Evolutionary conservation across 2,329 filamentous ascomycete species (phyloP).

Genomic region (Diaporthe helianthi): DNA sequence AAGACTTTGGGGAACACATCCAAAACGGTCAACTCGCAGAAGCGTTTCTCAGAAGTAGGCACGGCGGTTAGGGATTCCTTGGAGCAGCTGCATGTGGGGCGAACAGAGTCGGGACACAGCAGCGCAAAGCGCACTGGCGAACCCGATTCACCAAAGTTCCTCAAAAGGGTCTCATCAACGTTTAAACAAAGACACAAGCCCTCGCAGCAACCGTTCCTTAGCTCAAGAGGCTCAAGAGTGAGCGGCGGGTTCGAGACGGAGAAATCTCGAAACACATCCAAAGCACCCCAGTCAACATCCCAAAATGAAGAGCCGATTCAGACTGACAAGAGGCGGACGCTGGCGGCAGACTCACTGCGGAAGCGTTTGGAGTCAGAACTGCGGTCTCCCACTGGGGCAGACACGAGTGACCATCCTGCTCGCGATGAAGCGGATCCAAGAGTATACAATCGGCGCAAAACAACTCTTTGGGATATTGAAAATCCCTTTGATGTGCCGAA

Average conservation of each 20-base stretch:
- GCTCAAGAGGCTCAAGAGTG: background rate
- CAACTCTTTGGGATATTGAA: slow-evolving; percentile 13
- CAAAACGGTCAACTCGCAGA: background rate
- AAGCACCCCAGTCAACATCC: background rate
- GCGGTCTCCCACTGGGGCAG: background rate
- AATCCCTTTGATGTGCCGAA: slow-evolving; percentile 15
- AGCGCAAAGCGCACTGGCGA: background rate
- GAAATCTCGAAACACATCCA: background rate
- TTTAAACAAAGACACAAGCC: slow-evolving; percentile 10
- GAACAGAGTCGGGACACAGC: background rate
- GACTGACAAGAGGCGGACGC: background rate
- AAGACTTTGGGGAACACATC: too few relatives aligned
- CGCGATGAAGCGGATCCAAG: too few relatives aligned
- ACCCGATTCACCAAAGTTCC: background rate
- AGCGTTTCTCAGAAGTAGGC: background rate
- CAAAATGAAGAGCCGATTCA: background rate
- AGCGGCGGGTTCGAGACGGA: background rate
- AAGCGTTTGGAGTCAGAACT: slow-evolving; percentile 22
- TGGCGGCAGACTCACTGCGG: slow-evolving; percentile 2
- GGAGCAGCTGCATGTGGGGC: background rate
- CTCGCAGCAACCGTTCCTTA: background rate
- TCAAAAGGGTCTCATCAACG: slow-evolving; percentile 20
- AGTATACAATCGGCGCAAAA: background rate
- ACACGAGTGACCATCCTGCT: background rate
- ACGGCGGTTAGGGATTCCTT: background rate